These are phyloP conservation scores for Raffaelea albimanens DNA, from an alignment of 2,329 filamentous ascomycete species.

Conservation along the genomic window DNA sequence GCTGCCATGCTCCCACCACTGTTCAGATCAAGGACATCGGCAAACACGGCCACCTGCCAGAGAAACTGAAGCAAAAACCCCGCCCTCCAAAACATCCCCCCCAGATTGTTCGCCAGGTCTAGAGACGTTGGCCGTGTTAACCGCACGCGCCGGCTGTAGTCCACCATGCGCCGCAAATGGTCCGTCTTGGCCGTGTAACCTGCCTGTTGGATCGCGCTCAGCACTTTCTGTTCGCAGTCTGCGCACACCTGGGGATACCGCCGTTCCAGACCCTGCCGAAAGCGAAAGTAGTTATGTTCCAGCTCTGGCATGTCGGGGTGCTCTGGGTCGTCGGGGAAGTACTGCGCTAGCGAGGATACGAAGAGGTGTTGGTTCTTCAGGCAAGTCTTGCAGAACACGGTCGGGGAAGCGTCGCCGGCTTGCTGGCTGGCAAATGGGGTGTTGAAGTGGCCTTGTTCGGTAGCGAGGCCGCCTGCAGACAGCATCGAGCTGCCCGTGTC, in stretches of 20 bases:
- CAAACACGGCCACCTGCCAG: conserved; percentile 32
- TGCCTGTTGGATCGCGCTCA: conserved; percentile 57
- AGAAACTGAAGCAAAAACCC: conserved; percentile 35
- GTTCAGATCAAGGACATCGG: not conserved
- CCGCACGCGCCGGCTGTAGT: conserved; percentile 44
- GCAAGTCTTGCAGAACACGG: conserved; percentile 64
- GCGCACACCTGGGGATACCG: conserved; percentile 85
- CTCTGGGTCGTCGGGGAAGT: conserved; percentile 55
- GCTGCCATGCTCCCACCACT: no score
- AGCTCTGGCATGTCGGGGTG: conserved; percentile 62
- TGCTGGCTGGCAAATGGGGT: conserved; percentile 16
- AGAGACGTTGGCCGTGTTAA: conserved; percentile 28
- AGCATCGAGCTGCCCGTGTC: conserved; percentile 27
- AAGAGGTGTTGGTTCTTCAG: conserved; percentile 83
- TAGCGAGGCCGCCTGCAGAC: conserved; percentile 36
- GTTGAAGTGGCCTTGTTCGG: conserved; percentile 15
- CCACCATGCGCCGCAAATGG: conserved; percentile 64
- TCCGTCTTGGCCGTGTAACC: conserved; percentile 81
- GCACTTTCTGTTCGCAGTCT: conserved; percentile 66
- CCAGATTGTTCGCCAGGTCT: conserved; percentile 32
- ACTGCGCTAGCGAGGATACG: conserved; percentile 67
- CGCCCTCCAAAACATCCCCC: conserved; percentile 38
- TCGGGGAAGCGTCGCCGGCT: conserved; percentile 4
- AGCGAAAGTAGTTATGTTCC: conserved; percentile 60
- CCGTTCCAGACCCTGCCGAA: conserved; percentile 63